phyloP scores from a whole-genome alignment of 208 protist genomes.

The Leishmania turanica region DNA sequence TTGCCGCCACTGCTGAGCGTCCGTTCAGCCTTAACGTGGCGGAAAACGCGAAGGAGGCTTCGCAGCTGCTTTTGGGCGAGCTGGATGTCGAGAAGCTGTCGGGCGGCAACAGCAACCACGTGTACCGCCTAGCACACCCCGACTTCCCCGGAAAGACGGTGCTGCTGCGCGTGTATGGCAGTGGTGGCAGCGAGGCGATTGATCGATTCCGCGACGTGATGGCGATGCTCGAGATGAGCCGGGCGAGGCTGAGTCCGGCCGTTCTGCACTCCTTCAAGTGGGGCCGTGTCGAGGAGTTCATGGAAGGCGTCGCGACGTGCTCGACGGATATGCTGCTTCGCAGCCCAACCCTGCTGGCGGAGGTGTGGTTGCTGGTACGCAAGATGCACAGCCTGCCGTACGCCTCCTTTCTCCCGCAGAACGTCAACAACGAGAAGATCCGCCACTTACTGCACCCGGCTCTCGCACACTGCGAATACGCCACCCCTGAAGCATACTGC shows the following conservation, averaged over 20 bases:
- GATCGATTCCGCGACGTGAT: conserved; percentile 75
- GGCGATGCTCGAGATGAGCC: conserved; percentile 80
- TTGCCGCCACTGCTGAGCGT: conserved; percentile 27
- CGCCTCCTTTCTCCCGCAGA: conserved; percentile 63
- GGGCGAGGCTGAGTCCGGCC: conserved; percentile 62
- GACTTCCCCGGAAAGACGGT: conserved; percentile 60
- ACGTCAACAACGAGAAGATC: conserved; percentile 48
- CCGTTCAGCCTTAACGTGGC: conserved; percentile 30
- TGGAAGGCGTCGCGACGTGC: conserved; percentile 69
- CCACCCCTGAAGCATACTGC: conserved; percentile 42
- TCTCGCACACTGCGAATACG: conserved; percentile 14
- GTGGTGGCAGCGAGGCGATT: conserved; percentile 70
- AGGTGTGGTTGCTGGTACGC: conserved; percentile 56
- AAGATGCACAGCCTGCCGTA: conserved; percentile 65
- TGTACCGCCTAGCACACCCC: conserved; percentile 74
- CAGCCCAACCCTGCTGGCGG: conserved; percentile 51
- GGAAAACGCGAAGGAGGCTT: conserved; percentile 46
- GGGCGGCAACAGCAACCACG: conserved; percentile 88
- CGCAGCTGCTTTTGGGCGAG: conserved; percentile 55
- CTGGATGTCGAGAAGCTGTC: conserved; percentile 77
- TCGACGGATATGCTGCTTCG: conserved; percentile 81
- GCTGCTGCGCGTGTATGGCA: conserved; percentile 81
- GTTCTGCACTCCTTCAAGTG: conserved; percentile 84
- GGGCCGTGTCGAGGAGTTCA: conserved; percentile 88
- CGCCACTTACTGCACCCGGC: conserved; percentile 12